Evolutionary conservation across 208 protist species (phyloP).

Genomic region (Acanthamoeba quina): DNA sequence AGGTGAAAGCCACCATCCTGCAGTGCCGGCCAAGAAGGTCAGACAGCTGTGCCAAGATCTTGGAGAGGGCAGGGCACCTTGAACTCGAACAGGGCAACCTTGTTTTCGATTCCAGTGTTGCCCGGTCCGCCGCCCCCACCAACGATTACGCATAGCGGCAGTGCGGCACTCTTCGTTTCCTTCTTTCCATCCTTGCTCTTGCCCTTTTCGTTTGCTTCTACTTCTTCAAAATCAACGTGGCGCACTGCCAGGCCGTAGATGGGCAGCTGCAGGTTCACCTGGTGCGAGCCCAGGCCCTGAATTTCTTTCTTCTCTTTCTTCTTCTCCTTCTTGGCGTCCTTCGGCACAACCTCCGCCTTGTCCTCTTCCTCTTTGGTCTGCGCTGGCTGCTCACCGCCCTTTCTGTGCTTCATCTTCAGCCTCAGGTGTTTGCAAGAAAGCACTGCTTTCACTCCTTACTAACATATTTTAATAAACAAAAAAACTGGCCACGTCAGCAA

Average conservation of each 20-base stretch:
- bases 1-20: slow-evolving; percentile 39
- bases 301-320: slow-evolving; percentile 70
- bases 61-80: not conserved
- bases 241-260: slow-evolving; percentile 53
- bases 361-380: not conserved
- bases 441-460: too few relatives aligned
- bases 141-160: not conserved
- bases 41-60: not conserved
- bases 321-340: not conserved
- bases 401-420: slow-evolving; percentile 5
- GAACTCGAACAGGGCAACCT: slow-evolving; percentile 42
- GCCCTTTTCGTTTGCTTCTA: not conserved
- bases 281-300: not conserved
- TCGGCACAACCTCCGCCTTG: not conserved
- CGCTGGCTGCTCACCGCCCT: not conserved
- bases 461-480: too few relatives aligned
- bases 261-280: slow-evolving; percentile 46
- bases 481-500: not conserved
- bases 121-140: slow-evolving; percentile 37
- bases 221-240: slow-evolving; percentile 18
- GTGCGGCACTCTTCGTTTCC: not conserved
- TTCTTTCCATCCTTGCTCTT: not conserved
- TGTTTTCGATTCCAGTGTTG: slow-evolving; percentile 67
- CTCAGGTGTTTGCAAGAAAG: too few relatives aligned
- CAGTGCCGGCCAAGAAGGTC: not conserved